phyloP scores from a whole-genome alignment of 2,329 filamentous ascomycete genomes.

The Diaporthe caulivora region DNA sequence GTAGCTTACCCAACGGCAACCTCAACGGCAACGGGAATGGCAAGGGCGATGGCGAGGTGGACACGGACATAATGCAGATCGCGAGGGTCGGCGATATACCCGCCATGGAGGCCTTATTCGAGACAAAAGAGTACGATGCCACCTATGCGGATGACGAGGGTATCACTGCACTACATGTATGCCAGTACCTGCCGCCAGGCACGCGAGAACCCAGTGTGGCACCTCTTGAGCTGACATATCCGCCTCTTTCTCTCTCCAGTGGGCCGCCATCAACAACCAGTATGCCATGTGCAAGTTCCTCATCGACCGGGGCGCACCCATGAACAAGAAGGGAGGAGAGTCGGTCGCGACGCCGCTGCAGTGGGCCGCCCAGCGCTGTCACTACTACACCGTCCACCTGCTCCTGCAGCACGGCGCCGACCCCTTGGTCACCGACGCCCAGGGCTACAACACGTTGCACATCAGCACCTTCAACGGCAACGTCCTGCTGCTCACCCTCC shows the following conservation, averaged over 20 bases:
- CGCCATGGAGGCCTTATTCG: constrained; percentile 91
- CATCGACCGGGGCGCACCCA: constrained; percentile 84
- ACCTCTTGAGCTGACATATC: constrained; percentile 10
- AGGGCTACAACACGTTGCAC: constrained; percentile 98
- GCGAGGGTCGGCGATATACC: constrained; percentile 88
- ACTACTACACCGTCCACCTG: constrained; percentile 96
- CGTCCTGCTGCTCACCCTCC: constrained; percentile 86
- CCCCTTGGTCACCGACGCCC: constrained; percentile 89
- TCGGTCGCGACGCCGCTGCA: constrained; percentile 93
- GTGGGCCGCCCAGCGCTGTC: constrained; percentile 96
- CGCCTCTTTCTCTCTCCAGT: constrained; percentile 65
- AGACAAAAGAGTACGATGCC: constrained; percentile 83
- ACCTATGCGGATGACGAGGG: constrained; percentile 90
- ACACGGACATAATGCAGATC: constrained; percentile 91
- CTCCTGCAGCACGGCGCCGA: constrained; percentile 93
- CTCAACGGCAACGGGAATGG: constrained; percentile 56
- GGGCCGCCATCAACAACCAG: constrained; percentile 99
- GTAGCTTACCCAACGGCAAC: constrained; percentile 57
- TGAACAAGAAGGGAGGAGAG: constrained; percentile 96
- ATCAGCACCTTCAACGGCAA: constrained; percentile 98
- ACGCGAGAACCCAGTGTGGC: constrained; percentile 32
- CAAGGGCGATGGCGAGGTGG: constrained; percentile 54
- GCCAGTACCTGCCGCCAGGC: constrained; percentile 43
- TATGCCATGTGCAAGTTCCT: constrained; percentile 98
- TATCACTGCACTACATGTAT: constrained; percentile 94